A percentile compares a stretch with the other conserved stretches of the same genome.
These are phyloP conservation scores for Colletotrichum paranaense DNA, from an alignment of 2,329 filamentous ascomycete genomes.

Conservation along the genomic window DNA sequence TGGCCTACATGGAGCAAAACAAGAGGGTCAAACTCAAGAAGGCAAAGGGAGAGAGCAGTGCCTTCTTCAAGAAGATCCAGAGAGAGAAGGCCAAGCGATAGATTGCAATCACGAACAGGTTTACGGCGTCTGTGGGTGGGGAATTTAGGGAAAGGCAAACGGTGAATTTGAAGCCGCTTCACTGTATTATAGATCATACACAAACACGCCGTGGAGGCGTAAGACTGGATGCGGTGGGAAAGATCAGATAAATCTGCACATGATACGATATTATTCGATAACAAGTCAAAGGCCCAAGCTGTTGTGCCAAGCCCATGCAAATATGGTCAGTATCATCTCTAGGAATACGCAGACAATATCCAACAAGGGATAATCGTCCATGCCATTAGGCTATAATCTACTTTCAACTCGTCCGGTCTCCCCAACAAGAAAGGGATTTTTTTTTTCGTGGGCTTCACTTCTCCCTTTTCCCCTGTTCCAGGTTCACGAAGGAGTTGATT, in stretches of 20 bases:
- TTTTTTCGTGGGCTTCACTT: too few relatives aligned
- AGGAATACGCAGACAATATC: too few relatives aligned
- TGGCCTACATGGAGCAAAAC: conserved; percentile 94
- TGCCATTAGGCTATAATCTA: too few relatives aligned
- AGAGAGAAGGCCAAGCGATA: conserved; percentile 60
- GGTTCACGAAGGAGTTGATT: too few relatives aligned
- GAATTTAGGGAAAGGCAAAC: conserved; percentile 6
- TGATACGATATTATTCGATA: neutral
- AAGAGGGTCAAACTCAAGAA: conserved; percentile 74
- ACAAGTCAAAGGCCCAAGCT: neutral
- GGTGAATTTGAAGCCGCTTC: conserved; percentile 15
- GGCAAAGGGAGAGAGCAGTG: conserved; percentile 71
- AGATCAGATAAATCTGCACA: neutral
- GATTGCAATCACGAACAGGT: conserved; percentile 19
- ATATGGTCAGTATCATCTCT: too few relatives aligned
- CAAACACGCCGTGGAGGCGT: neutral
- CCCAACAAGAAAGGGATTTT: too few relatives aligned
- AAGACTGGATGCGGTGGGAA: neutral
- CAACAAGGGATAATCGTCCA: too few relatives aligned
- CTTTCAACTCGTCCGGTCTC: too few relatives aligned
- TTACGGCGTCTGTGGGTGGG: neutral
- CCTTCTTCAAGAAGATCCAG: conserved; percentile 75
- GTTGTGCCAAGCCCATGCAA: too few relatives aligned
- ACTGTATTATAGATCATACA: neutral
- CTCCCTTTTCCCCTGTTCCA: too few relatives aligned